These are phyloP conservation scores for Zygosaccharomyces rouxii DNA, from an alignment of 805 yeast genomes.

Conservation along the genomic window DNA sequence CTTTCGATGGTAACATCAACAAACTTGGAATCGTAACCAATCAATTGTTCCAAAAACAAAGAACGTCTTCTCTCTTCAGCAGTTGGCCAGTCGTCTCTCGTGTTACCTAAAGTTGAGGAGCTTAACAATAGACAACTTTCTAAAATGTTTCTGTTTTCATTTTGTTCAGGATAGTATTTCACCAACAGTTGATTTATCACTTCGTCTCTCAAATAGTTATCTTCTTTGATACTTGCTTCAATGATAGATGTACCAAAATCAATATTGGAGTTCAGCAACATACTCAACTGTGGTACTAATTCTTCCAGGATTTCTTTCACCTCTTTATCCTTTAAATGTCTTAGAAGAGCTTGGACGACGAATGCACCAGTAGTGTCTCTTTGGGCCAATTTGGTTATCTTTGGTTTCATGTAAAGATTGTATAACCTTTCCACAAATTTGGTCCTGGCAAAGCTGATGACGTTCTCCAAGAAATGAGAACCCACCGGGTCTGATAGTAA, in stretches of 20 bases:
- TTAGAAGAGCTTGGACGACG: conserved; percentile 67
- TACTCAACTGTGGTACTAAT: conserved; percentile 61
- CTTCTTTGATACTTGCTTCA: conserved; percentile 57
- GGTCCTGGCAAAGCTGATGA: conserved; percentile 59
- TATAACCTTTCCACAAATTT: conserved; percentile 69
- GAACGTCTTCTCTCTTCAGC: conserved; percentile 82
- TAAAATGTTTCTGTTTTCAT: conserved; percentile 45
- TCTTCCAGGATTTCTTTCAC: conserved; percentile 58
- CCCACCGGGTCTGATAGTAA: conserved; percentile 87
- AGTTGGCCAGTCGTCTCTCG: conserved; percentile 87
- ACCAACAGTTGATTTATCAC: conserved; percentile 48
- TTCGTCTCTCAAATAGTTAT: conserved; percentile 55
- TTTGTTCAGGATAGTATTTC: conserved; percentile 41
- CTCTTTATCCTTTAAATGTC: conserved; percentile 58
- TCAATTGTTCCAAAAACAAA: conserved; percentile 64
- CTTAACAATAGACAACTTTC: conserved; percentile 65
- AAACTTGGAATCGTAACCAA: conserved; percentile 61
- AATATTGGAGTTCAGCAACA: conserved; percentile 59
- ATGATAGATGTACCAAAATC: conserved; percentile 65
- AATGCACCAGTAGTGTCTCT: conserved; percentile 83
- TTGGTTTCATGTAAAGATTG: conserved; percentile 63
- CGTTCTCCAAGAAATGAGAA: conserved; percentile 79
- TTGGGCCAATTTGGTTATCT: conserved; percentile 67
- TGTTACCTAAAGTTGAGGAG: conserved; percentile 73
- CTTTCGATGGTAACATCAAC: conserved; percentile 56